Percentiles rank a stretch among this genome's conserved stretches.
These are phyloP conservation scores for Actinidia arguta DNA, from an alignment of 179 eudicot genomes.

Conservation along the genomic window DNA sequence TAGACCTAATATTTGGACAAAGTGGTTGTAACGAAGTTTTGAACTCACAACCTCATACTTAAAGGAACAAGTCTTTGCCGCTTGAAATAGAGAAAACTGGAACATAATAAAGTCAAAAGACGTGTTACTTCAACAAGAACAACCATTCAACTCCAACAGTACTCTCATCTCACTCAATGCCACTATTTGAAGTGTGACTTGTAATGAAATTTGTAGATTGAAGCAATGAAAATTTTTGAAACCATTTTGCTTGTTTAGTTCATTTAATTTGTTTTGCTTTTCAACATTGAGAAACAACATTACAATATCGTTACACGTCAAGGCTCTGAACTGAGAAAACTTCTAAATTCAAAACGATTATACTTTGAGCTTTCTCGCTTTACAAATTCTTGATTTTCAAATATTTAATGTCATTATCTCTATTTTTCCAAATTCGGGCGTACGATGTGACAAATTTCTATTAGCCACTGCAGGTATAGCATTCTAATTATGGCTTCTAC, in stretches of 20 bases:
- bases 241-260: not conserved
- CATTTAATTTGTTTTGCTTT: not conserved
- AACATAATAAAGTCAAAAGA: too few species aligned
- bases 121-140: not conserved
- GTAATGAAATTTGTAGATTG: not conserved
- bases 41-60: not conserved
- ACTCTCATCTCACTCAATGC: not conserved
- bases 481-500: constrained; percentile 38
- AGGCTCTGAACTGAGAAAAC: not conserved
- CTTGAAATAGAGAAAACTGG: not conserved
- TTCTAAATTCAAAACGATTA: not conserved
- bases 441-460: constrained; percentile 45
- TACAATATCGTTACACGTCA: not conserved
- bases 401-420: too few species aligned
- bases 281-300: not conserved
- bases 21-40: too few species aligned
- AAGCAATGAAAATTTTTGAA: not conserved
- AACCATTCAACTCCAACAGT: not conserved
- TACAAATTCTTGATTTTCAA: not conserved
- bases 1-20: too few species aligned
- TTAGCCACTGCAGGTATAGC: constrained; percentile 49
- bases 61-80: too few species aligned
- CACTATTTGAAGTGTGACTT: not conserved
- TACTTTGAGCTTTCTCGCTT: not conserved
- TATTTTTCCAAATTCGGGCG: constrained; percentile 21